These are phyloP conservation scores for Gentiana straminea DNA, from an alignment of 257 asterid genomes.

Conservation along the genomic window DNA sequence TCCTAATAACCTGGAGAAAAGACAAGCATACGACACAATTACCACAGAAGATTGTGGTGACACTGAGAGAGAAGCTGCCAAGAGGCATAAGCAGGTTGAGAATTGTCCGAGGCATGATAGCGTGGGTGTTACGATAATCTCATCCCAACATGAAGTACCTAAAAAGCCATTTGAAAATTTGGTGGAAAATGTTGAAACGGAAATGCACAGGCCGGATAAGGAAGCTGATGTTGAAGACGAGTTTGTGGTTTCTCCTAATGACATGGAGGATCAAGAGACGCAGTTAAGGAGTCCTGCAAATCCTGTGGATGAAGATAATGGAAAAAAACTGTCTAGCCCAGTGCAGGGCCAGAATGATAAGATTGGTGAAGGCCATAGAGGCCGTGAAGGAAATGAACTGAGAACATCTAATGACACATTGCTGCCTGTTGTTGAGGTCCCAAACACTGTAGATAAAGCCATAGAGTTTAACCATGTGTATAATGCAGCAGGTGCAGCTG, in stretches of 20 bases:
- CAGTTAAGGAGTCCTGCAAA: constrained; percentile 11
- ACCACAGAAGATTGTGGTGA: constrained; percentile 11
- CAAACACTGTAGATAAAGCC: constrained; percentile 11
- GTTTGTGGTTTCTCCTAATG: constrained; percentile 12
- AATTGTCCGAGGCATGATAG: constrained; percentile 7
- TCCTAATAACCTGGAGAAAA: constrained; percentile 11
- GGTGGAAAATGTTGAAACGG: constrained; percentile 10
- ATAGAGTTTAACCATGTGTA: background rate
- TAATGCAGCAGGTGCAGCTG: constrained; percentile 11
- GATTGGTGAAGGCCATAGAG: constrained; percentile 16
- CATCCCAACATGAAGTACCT: constrained; percentile 4
- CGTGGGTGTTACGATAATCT: constrained; percentile 10
- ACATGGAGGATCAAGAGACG: constrained; percentile 9
- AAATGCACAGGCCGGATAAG: constrained; percentile 15
- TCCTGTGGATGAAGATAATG: constrained; percentile 11
- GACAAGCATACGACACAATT: constrained; percentile 10
- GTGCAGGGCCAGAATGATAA: constrained; percentile 18
- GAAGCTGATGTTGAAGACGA: constrained; percentile 12
- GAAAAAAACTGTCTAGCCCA: constrained; percentile 15
- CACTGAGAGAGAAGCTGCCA: constrained; percentile 16
- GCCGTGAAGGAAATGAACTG: constrained; percentile 11
- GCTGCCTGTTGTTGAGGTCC: constrained; percentile 4
- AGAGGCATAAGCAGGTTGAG: constrained; percentile 34
- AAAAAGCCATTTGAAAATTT: constrained; percentile 12
- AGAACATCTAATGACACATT: constrained; percentile 7